These are phyloP conservation scores for Tolypocladium cylindrosporum DNA, from an alignment of 2,329 filamentous ascomycete genomes.

Conservation along the genomic window DNA sequence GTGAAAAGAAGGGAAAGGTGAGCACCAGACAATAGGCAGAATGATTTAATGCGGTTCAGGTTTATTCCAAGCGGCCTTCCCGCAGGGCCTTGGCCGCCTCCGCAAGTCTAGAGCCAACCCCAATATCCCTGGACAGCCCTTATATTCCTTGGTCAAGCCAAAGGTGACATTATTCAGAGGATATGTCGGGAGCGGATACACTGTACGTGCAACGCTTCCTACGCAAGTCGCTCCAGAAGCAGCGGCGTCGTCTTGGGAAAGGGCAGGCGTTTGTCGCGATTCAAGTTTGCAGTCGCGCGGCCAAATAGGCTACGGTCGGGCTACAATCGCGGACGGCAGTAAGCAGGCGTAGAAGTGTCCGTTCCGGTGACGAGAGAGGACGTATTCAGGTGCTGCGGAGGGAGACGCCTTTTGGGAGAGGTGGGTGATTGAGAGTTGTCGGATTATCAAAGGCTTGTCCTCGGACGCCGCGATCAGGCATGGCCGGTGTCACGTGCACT, in stretches of 20 bases:
- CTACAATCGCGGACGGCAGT: background rate
- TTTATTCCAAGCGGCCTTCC: constrained; percentile 19
- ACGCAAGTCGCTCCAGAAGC: background rate
- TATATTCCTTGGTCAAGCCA: constrained; percentile 10
- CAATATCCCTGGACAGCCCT: constrained; percentile 14
- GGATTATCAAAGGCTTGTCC: background rate
- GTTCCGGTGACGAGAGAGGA: background rate
- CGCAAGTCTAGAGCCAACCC: constrained; percentile 13
- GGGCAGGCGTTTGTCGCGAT: background rate
- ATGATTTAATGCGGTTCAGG: constrained; percentile 6
- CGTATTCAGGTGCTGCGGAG: background rate
- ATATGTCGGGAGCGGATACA: background rate
- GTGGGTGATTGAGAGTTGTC: background rate
- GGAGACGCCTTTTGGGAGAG: background rate
- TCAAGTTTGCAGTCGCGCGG: background rate
- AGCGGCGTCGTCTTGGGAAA: background rate
- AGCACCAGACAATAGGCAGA: constrained; percentile 1
- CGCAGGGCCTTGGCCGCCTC: constrained; percentile 9
- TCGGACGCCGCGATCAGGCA: background rate
- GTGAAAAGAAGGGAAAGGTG: background rate
- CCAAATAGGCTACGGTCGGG: background rate
- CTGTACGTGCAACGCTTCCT: constrained; percentile 1
- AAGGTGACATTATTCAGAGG: constrained; percentile 10
- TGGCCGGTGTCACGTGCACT: background rate
- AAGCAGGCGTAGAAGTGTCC: background rate